Evolutionary conservation across 1,139 yeast species (phyloP), one percentile per base, ranked within the genome.

Genomic region (Suhomyces anneliseae): DNA sequence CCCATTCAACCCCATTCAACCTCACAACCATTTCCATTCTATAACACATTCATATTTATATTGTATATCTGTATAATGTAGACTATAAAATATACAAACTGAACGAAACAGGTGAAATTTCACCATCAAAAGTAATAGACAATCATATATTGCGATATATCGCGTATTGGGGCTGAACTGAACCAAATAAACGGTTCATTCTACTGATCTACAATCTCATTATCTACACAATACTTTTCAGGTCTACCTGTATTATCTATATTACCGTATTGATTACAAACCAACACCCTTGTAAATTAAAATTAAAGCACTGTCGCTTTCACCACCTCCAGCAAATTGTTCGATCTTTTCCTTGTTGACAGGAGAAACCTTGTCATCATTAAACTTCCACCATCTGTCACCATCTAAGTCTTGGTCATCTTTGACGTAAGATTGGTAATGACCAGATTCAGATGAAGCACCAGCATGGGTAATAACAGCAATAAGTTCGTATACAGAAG

Each of bases 361-460:
- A 36, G 78, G 70, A 8, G 83, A 72, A n/a, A 95, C 96, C 64
- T 87, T 86, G 67, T 92, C 96, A 65, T 93, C 99, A 64, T 93
- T 90, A 69, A 90, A 95, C 62, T 85, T 86, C 85, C 89, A 93
- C 99, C 99, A 93, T 56, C 76, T 78, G 39, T 85, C 82, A 37
- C 87, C 90, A 32, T 72, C 78, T 43, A 76, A 59, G 61, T 85
- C 95, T 40, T 70, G 70, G 45, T 79, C 81, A 64, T 89, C 92
- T 58, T 81, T 83, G 29, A 87, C 86, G 70, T 88, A 93, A 26
- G 95, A 84, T 68, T 90, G 97, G 65, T 95, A 93, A 66, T 93
- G 99, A 6, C 99, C 99, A 36, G 97, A 87, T 65, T 95, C 98
- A 0, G 99, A 97, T 42, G 92, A 84, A 6, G 97, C 86, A 40